Evolutionary conservation across 2,329 filamentous ascomycete species (phyloP), one percentile per base, ranked within the genome.

Genomic region (Botrytis cinerea): DNA sequence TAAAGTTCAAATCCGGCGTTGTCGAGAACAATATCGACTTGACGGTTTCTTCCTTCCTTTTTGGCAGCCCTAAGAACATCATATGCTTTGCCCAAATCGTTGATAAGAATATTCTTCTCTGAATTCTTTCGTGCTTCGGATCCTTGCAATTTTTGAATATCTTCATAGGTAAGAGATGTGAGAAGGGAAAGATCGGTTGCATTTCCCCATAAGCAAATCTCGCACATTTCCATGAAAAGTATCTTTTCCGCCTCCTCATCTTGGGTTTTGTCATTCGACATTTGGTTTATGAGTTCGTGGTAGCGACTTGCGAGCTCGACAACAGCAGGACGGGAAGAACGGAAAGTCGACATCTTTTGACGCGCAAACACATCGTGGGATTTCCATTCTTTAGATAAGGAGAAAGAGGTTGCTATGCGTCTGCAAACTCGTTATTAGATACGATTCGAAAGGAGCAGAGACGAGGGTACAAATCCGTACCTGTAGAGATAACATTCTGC

Each of bases 1-100:
- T 94, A 99, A 20, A 99, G 88, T 85, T 99, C 96, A 80, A 99
- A 99, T 9, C 96, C 96, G 32, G 96, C 94, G 79, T 99, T 99
- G 82, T 99, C 96, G 8, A 99, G 91, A 2, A 99, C 92, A 76
- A 99, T 95, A 79, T 99, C 96, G 2, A 99, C 92, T 25, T 93
- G 88, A 54, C 94, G 88, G 77, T 94, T 91, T 75, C 89, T 89
- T 43, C 88, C 87, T 46, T 87, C 86, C 35, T 86, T 86, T 77
- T 92, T 88, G 0, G 91, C 92, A 75, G 88, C 86, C 72, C 87
- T 88, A 35, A 97, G 86, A 0, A 89, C 83, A 12, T 88, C 84
- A 81, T 96, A 97, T 0, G 93, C 92, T 16, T 86, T 84, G 18
- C 87, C 87, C 9, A 98, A 87, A 81, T 99, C 92, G 81, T 98